Base-by-base conservation (phyloP, 108 stramenopile species). In the Stephanodiscus triporus region DNA sequence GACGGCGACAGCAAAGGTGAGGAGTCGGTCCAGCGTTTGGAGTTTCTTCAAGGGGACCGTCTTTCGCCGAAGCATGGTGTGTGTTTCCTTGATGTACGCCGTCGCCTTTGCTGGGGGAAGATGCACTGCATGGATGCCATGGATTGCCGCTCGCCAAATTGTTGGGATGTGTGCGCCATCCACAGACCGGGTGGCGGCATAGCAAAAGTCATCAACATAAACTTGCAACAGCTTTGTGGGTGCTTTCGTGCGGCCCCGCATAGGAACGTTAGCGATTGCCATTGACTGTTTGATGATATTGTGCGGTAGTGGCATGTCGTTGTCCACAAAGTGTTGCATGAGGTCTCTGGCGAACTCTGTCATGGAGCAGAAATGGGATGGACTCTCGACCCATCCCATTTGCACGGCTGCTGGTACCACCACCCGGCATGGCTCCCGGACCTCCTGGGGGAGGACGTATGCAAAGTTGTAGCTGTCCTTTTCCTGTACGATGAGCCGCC, bases 311-410 rank as follows among this genome's bases (percentile, higher is more conserved):
- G 16, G 6, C 2, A 16, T 19, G 2, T 49, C 6, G 48, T 19
- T 19, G 3, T 19, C 48, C 19, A 19, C 48, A 49, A 2, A 49
- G 48, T 49, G n/a, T 49, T 16, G n/a, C 16, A 6, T 19, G 19
- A 49, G 2, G 19, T 49, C 48, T 49, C 48, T 49, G 16, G 48
- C 48, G 2, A 6, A 6, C 48, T 49, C 48, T 7, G 48, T 19
- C 19, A 19, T 6, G 2, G 48, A 6, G 19, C 48, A 64, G 43
- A 64, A 64, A 9, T 40, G 40, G 2, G 27, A 19, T 4, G 63
- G 63, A 5, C 36, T 40, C 40, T 64, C 63, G n/a, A 13, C 16
- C 63, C 63, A 64, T 13, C 63, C 63, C 63, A 64, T 64, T 29
- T 64, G 63, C 2, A 64, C 36, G 2, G 63, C 43, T 2, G 13